A percentile compares a stretch with the other conserved stretches of the same genome.
phyloP scores from a whole-genome alignment of 2,329 filamentous ascomycete species.

The Beauveria varroae region DNA sequence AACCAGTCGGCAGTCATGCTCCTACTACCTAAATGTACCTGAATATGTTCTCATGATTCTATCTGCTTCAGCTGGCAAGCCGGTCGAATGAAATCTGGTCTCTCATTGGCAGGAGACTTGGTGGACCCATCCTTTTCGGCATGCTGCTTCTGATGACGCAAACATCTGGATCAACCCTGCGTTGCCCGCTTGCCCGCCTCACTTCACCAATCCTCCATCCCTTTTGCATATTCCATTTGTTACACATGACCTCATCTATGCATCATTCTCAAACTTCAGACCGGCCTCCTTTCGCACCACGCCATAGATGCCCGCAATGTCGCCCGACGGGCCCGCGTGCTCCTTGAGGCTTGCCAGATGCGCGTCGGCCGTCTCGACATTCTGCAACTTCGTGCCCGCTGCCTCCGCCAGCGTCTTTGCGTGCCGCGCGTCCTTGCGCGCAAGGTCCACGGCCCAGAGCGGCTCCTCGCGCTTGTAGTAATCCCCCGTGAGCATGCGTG shows the following conservation, averaged over 20 bases:
- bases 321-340: slow-evolving; percentile 60
- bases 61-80: too few species aligned
- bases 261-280: slow-evolving; percentile 61
- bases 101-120: too few species aligned
- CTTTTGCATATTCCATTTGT: background rate
- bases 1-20: too few species aligned
- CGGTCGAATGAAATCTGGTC: too few species aligned
- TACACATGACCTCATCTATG: background rate
- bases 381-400: slow-evolving; percentile 55
- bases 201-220: background rate
- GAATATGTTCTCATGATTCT: too few species aligned
- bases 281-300: slow-evolving; percentile 68
- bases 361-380: slow-evolving; percentile 58
- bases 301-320: slow-evolving; percentile 79
- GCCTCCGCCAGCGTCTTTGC: slow-evolving; percentile 58
- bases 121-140: too few species aligned
- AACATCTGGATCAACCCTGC: too few species aligned
- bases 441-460: slow-evolving; percentile 76
- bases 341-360: slow-evolving; percentile 65
- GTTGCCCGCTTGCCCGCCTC: too few species aligned
- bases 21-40: too few species aligned
- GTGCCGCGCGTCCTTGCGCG: slow-evolving; percentile 74
- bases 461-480: slow-evolving; percentile 71
- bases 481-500: slow-evolving; percentile 66
- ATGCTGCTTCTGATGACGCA: too few species aligned